Base-by-base conservation (phyloP, 1,284 basidiomycete genomes). In the Lentinula novae-zelandiae region DNA sequence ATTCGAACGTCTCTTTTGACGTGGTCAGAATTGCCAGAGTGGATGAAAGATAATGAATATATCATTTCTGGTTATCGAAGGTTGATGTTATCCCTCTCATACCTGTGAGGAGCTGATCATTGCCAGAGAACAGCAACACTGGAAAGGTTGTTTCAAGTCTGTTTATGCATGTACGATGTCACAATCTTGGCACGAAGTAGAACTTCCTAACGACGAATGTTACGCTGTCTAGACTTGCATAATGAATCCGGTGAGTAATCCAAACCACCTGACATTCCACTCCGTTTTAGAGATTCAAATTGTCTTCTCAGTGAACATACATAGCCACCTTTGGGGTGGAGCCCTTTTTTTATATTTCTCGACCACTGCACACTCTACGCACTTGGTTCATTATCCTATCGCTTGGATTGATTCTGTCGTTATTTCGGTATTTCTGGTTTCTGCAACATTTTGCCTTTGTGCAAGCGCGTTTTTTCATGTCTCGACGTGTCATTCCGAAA, bases 291-390 rank as follows among this genome's bases (percentile, higher is more conserved):
- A n/a, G 9, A 34, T 8, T 62, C 48, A 17, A 17, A 17, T 17
- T 17, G 17, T 17, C 61, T 57, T 54, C 55, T 39, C 63, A 94
- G 92, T 96, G 63, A 96, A 97, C 74, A 95, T 96, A 57, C 93
- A 95, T 73, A 91, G 83, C 57, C 95, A 96, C 70, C 78, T 95
- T 7, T 83, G 86, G 78, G 93, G 89, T 34, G 87, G 89, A 15
- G 69, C 86, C 10, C 69, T 92, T 57, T 94, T 95, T 70, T 67
- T 76, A 17, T 82, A 86, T 67, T 77, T 93, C 58, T 71, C 89
- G 53, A 74, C 75, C 60, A 82, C 83, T 3, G 82, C 83, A 63
- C 73, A 78, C 49, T 74, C 79, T 8, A 78, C 76, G 61, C 76
- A 87, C 67, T 72, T 87, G 57, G 72, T 72, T 34, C 71, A 74